Percentiles rank a stretch among this genome's conserved stretches.
Evolutionary conservation across 2,329 filamentous ascomycete species (phyloP).

Genomic region (Penicillium sp.): DNA sequence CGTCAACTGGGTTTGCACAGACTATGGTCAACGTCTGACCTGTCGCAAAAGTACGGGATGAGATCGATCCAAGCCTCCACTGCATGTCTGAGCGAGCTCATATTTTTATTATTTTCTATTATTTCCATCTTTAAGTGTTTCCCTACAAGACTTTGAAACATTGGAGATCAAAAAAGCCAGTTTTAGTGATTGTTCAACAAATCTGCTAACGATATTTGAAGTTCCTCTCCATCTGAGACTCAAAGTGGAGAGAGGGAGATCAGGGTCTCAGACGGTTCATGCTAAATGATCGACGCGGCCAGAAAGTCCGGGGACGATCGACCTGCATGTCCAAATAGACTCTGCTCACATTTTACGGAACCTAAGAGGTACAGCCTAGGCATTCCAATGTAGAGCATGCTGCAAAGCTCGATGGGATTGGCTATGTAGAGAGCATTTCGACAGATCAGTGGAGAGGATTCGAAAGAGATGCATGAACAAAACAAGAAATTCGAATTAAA

Average conservation of each 20-base stretch:
- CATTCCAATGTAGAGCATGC: conserved; percentile 21
- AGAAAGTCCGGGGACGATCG: conserved; percentile 13
- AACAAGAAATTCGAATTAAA: background rate
- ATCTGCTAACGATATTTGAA: background rate
- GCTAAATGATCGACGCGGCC: conserved; percentile 7
- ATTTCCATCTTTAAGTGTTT: background rate
- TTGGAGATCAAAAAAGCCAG: no score
- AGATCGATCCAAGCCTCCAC: conserved; percentile 13
- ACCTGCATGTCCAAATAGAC: conserved; percentile 27
- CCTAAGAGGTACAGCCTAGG: conserved; percentile 18
- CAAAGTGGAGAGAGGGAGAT: conserved; percentile 4
- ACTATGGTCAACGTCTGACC: conserved; percentile 15
- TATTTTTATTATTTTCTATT: background rate
- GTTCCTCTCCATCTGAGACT: conserved; percentile 1
- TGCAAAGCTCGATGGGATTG: conserved; percentile 9
- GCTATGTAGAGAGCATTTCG: background rate
- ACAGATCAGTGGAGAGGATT: background rate
- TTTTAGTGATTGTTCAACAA: background rate
- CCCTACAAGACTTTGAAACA: background rate
- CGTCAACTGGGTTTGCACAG: conserved; percentile 26
- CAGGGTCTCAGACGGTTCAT: conserved; percentile 2
- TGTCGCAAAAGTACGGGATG: conserved; percentile 13
- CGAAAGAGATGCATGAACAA: conserved; percentile 8
- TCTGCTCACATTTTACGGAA: conserved; percentile 30
- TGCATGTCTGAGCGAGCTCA: conserved; percentile 13